Percentiles rank a stretch among this genome's conserved stretches.
Evolutionary conservation across 352 stramenopile species (phyloP).

Genomic region (Phytophthora sojae): DNA sequence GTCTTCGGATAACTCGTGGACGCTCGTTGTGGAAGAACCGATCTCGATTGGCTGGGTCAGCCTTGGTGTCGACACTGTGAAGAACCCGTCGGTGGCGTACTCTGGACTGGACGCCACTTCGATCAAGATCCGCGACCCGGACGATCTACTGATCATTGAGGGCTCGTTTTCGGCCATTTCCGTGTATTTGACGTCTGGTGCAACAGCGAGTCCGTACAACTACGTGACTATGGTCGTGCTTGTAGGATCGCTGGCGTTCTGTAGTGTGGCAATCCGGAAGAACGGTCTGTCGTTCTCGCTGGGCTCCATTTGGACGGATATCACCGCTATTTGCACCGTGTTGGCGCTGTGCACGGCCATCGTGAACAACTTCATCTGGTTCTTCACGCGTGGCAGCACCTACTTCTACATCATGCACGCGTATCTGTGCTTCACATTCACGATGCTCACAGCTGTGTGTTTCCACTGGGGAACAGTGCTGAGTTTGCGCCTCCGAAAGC

Average conservation of each 20-base stretch:
- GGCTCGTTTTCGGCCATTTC: slow-evolving; percentile 80
- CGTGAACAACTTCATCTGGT: slow-evolving; percentile 89
- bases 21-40: slow-evolving; percentile 52
- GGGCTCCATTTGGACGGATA: slow-evolving; percentile 87
- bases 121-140: slow-evolving; percentile 61
- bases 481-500: slow-evolving; percentile 75
- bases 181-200: slow-evolving; percentile 65
- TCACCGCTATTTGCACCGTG: slow-evolving; percentile 87
- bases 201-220: slow-evolving; percentile 86
- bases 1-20: slow-evolving; percentile 58
- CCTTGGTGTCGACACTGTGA: slow-evolving; percentile 70
- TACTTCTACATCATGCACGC: slow-evolving; percentile 88
- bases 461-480: slow-evolving; percentile 91
- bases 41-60: slow-evolving; percentile 79
- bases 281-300: slow-evolving; percentile 86
- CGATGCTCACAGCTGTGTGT: slow-evolving; percentile 89
- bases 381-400: slow-evolving; percentile 62
- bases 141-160: slow-evolving; percentile 62
- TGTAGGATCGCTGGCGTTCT: slow-evolving; percentile 84
- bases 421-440: slow-evolving; percentile 89
- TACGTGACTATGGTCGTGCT: slow-evolving; percentile 90
- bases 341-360: slow-evolving; percentile 76
- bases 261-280: slow-evolving; percentile 81
- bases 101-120: slow-evolving; percentile 71
- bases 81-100: slow-evolving; percentile 77